Percentiles rank a stretch among this genome's conserved stretches.
These are phyloP conservation scores for Neonectria hederae DNA, from an alignment of 2,329 filamentous ascomycete genomes.

Conservation along the genomic window DNA sequence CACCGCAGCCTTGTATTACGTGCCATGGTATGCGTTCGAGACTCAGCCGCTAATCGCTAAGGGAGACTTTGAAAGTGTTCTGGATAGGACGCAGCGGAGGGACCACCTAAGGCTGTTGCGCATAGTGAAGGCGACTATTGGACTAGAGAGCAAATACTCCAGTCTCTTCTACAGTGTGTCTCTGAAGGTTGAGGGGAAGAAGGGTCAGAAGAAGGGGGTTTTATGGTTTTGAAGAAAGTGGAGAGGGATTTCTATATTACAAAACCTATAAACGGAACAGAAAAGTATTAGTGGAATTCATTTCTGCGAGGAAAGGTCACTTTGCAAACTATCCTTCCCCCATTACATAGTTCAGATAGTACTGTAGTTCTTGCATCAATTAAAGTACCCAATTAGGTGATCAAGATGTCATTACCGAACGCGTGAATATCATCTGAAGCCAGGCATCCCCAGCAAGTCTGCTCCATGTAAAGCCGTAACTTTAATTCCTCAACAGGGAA, in stretches of 20 bases:
- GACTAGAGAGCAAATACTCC: slow-evolving; percentile 39
- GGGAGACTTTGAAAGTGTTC: slow-evolving; percentile 29
- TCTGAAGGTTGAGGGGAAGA: slow-evolving; percentile 21
- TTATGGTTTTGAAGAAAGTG: slow-evolving; percentile 28
- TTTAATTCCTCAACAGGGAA: background rate
- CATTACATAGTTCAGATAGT: background rate
- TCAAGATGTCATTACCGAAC: background rate
- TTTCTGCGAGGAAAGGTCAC: no score
- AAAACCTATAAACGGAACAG: no score
- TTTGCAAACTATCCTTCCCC: background rate
- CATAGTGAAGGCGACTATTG: slow-evolving; percentile 29
- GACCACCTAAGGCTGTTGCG: slow-evolving; percentile 24
- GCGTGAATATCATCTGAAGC: background rate
- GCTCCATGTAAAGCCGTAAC: background rate
- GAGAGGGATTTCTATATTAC: no score
- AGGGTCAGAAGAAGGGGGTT: slow-evolving; percentile 15
- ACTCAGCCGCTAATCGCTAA: slow-evolving; percentile 26
- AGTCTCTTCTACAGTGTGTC: slow-evolving; percentile 39
- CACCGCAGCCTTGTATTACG: slow-evolving; percentile 40
- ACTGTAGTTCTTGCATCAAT: background rate
- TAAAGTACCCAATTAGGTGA: background rate
- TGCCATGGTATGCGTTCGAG: slow-evolving; percentile 44
- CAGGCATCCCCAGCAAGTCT: background rate
- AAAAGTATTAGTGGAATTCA: no score
- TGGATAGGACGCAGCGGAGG: slow-evolving; percentile 30